Conservation (phyloP, 257 asterid genomes). For the Anisodus acutangulus region DNA sequence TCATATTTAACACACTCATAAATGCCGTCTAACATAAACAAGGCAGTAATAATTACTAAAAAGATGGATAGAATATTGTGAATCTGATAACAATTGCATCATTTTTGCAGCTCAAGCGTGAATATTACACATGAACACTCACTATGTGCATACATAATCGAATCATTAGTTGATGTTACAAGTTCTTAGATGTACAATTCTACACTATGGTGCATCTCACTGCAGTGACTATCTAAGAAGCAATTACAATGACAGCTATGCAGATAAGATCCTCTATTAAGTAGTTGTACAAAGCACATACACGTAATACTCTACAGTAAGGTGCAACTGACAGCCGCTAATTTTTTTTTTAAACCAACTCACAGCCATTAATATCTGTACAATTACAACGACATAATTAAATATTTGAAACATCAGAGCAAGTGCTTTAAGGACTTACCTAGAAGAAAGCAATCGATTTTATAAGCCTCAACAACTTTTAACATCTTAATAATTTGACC, state of each 20-base stretch:
- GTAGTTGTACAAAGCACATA: neutral
- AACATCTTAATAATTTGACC: neutral
- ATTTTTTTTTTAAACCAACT: no score
- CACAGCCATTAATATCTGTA: neutral
- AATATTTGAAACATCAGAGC: neutral
- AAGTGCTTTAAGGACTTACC: neutral
- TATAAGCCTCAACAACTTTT: neutral
- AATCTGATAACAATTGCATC: neutral
- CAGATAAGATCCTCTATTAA: neutral
- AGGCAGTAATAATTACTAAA: neutral
- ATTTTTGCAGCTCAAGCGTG: neutral
- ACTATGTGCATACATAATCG: neutral
- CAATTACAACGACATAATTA: neutral
- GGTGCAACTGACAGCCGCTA: neutral
- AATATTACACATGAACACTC: constrained; percentile 4
- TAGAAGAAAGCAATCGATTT: neutral
- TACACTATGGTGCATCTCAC: constrained; percentile 24
- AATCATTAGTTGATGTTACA: neutral
- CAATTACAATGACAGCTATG: neutral
- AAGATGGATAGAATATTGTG: neutral
- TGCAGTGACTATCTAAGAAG: neutral
- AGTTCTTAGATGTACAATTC: neutral
- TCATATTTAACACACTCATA: neutral
- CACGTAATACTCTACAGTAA: neutral
- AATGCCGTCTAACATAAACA: neutral